Base-by-base conservation (phyloP, 1,139 yeast species). In the Candida freyschussii region DNA sequence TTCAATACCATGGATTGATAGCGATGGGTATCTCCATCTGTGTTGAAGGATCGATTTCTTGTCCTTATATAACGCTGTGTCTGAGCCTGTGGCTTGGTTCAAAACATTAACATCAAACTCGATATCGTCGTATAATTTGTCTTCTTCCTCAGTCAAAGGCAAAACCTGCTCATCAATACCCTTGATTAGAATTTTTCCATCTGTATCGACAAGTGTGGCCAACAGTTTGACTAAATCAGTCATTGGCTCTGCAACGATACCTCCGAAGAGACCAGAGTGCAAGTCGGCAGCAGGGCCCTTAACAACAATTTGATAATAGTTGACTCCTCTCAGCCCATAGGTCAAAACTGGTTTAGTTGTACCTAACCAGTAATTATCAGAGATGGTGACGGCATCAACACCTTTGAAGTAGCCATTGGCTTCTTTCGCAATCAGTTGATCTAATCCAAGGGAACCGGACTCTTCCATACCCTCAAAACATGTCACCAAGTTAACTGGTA, bases 381-480 rank as follows among this genome's bases (percentile, higher is more conserved):
- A 79, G 51, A 91, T 93, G 60, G 97, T 89, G 34, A 87, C 96
- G 31, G 95, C 89, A 56, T 89, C 95, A 36, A 87, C 95, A 27
- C 75, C 80, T 57, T 80, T 78, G 67, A 91, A 91, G 64, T 86
- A 91, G 29, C 63, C 58, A 31, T 71, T 61, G 36, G 95, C 91
- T 65, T 93, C 97, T 30, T 66, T 60, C 32, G 78, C 78, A 53
- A 91, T 82, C 54, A 91, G 72, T 25, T 67, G 78, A 46, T 91
- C 98, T 48, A 91, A 73, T 18, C 98, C 97, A 34, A 85, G 63
- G 19, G 96, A 86, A 14, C 99, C 99, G 45, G 89, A 79, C 63
- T 91, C 99, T 65, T 91, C 99, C 99, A 91, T 91, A 42, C 98
- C 98, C 66, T 91, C 99, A 53, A 91, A 91, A 62, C 96, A 86